phyloP scores from a whole-genome alignment of 2,329 filamentous ascomycete species.

The Aspergillus melleus region DNA sequence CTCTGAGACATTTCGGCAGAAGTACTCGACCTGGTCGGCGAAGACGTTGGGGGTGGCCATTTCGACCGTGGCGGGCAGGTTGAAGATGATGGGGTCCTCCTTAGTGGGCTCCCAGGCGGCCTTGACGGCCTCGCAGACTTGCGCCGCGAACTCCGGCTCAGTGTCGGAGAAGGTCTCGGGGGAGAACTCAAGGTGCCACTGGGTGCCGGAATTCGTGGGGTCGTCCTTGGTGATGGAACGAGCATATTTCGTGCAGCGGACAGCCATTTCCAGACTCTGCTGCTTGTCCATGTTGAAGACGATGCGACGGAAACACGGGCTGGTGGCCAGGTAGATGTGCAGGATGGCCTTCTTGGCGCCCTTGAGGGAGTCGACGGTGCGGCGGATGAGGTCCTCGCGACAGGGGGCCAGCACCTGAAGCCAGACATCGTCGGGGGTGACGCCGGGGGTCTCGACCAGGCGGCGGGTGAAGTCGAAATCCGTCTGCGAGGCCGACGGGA shows the following conservation, averaged over 20 bases:
- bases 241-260: slow-evolving; percentile 82
- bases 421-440: slow-evolving; percentile 84
- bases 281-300: slow-evolving; percentile 87
- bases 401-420: slow-evolving; percentile 92
- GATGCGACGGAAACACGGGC: slow-evolving; percentile 88
- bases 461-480: slow-evolving; percentile 94
- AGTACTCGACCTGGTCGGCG: slow-evolving; percentile 95
- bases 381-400: slow-evolving; percentile 82
- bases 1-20: slow-evolving; percentile 81
- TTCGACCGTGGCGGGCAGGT: slow-evolving; percentile 93
- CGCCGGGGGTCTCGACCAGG: slow-evolving; percentile 79
- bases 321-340: slow-evolving; percentile 94
- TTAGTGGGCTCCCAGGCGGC: slow-evolving; percentile 82
- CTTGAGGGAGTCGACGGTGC: slow-evolving; percentile 83
- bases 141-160: slow-evolving; percentile 75
- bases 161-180: slow-evolving; percentile 80
- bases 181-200: slow-evolving; percentile 54
- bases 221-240: slow-evolving; percentile 85
- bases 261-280: slow-evolving; percentile 77
- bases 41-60: slow-evolving; percentile 93
- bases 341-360: slow-evolving; percentile 92
- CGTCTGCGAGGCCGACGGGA: slow-evolving; percentile 89
- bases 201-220: slow-evolving; percentile 55
- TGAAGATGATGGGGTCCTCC: slow-evolving; percentile 88
- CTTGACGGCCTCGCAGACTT: slow-evolving; percentile 91